Evolutionary conservation across 495 filamentous ascomycete species (phyloP).

Genomic region (Hyaloscypha variabilis): DNA sequence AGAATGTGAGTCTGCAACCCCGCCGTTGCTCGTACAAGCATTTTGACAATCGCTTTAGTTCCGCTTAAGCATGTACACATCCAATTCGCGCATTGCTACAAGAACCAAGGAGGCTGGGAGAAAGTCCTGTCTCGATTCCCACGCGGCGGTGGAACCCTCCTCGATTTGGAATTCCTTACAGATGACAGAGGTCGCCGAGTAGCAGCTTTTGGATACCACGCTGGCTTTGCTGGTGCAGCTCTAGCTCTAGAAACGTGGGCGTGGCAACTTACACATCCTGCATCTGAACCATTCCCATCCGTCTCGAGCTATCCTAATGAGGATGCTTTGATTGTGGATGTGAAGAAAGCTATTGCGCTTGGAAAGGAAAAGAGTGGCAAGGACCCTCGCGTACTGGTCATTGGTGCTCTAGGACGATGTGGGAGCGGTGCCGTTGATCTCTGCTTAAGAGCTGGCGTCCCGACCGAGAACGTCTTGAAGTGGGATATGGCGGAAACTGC

Average conservation of each 20-base stretch:
- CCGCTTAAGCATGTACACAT: constrained; percentile 87
- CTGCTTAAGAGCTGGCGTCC: constrained; percentile 74
- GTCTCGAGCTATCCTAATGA: constrained; percentile 80
- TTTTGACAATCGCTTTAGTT: constrained; percentile 44
- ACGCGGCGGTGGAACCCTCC: constrained; percentile 78
- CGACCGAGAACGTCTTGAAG: constrained; percentile 73
- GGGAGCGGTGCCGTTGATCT: constrained; percentile 84
- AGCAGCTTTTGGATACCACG: constrained; percentile 74
- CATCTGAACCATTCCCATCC: constrained; percentile 62
- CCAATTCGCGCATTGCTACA: constrained; percentile 86
- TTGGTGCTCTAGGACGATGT: constrained; percentile 79
- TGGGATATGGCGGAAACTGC: constrained; percentile 96
- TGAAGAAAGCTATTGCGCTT: constrained; percentile 66
- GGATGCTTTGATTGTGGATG: constrained; percentile 67
- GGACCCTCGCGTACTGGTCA: constrained; percentile 58
- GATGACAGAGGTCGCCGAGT: constrained; percentile 79
- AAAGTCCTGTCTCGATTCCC: constrained; percentile 79
- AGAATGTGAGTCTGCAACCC: constrained; percentile 53
- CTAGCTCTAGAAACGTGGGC: constrained; percentile 86
- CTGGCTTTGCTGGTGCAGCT: constrained; percentile 81
- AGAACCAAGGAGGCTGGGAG: constrained; percentile 86
- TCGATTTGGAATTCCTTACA: constrained; percentile 91
- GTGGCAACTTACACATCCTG: constrained; percentile 77
- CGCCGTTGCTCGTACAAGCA: neutral
- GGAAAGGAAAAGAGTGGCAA: constrained; percentile 52